A percentile compares a stretch with the other conserved stretches of the same genome.
Evolutionary conservation across 495 filamentous ascomycete genomes (phyloP).

Genomic region (Aspergillus bertholletiae): DNA sequence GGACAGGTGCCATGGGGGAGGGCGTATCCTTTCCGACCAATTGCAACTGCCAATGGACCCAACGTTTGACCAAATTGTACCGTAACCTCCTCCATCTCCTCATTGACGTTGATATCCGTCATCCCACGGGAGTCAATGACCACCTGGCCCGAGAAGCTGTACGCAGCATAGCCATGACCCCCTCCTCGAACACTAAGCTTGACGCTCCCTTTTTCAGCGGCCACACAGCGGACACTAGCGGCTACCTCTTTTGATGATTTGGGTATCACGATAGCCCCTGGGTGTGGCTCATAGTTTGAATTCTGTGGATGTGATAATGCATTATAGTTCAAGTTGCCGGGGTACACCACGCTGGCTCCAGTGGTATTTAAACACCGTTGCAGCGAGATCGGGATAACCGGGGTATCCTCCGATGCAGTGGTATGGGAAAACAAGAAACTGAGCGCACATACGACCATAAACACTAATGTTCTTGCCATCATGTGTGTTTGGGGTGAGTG

Average conservation of each 20-base stretch:
- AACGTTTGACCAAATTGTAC: constrained; percentile 4
- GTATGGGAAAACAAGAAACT: too few relatives aligned
- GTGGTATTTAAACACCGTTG: neutral
- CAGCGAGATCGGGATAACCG: neutral
- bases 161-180: constrained; percentile 3
- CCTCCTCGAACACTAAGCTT: constrained; percentile 4
- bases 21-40: constrained; percentile 1
- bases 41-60: neutral
- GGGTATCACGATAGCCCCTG: neutral
- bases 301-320: neutral
- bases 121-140: neutral
- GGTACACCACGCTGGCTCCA: neutral
- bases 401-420: neutral
- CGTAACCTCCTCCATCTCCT: neutral
- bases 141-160: constrained; percentile 2
- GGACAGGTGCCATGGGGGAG: constrained; percentile 6
- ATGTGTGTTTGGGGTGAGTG: too few relatives aligned
- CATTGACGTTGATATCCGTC: neutral
- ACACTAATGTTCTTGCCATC: too few relatives aligned
- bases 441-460: too few relatives aligned
- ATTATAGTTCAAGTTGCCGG: neutral
- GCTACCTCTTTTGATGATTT: neutral
- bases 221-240: neutral
- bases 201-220: neutral
- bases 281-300: constrained; percentile 1